Evolutionary conservation across 2,329 filamentous ascomycete genomes (phyloP), one percentile per base, ranked within the genome.

Genomic region (Verticillium albo-atrum): DNA sequence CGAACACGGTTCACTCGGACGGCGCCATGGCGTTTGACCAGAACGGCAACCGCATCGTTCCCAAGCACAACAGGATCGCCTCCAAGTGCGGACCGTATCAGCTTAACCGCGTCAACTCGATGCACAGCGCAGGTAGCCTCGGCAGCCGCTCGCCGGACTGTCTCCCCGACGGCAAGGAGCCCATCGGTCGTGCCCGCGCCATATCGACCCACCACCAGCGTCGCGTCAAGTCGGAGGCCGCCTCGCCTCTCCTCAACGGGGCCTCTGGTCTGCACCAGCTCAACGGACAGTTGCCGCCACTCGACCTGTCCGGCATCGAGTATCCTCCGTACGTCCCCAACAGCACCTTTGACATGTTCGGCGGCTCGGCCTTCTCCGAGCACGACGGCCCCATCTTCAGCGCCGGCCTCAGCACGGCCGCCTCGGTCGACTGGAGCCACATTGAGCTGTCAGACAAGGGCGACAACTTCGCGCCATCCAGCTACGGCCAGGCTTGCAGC

Each of bases 41-140:
- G 64, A 82, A 87, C 67, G 85, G 85, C 56, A 83, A 88, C 67
- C 85, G 86, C 75, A 88, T 85, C 17, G 76, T 80, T 14, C 79
- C 84, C 69, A 87, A 86, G 74, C 83, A 83, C 71, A 79, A 81
- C 67, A 84, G 84, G 64, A 79, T 81, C 32, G 80, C 84, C 30
- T 84, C 87, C 64, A 87, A 87, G 70, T 82, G 79, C 65, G 83
- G 83, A 32, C 85, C 86, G 23, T 89, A 89, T 65, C 80, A 82
- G 61, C 78, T 87, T 50, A 82, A 76, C 68, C 80, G 84, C 60
- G 82, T 82, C 63, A 83, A 85, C 72, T 83, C 84, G 23, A 76
- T 84, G 63, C 80, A 84, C 71, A 78, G 83, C 72, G 72, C 77
- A 59, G 74, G 77, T 70, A 79, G 79, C 69, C 67, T 83, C 42